Percentiles rank a stretch among this genome's conserved stretches.
Evolutionary conservation across 2,329 filamentous ascomycete genomes (phyloP).

Genomic region (Lecanosticta acicola): DNA sequence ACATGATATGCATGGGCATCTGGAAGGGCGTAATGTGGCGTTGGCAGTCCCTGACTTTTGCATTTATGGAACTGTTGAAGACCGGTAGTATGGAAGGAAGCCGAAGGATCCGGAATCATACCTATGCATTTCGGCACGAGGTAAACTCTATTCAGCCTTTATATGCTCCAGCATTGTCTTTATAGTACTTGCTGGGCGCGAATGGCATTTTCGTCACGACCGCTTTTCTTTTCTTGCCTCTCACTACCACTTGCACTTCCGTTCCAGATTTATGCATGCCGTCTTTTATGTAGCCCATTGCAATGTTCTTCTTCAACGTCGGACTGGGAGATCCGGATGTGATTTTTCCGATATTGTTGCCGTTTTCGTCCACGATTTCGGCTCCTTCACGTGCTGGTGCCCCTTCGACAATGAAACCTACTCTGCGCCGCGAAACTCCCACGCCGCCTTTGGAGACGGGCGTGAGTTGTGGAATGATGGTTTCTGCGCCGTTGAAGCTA

Average conservation of each 20-base stretch:
- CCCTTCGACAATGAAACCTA: conserved; percentile 77
- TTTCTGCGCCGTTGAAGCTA: conserved; percentile 79
- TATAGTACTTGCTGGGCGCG: conserved; percentile 71
- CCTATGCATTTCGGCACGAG: no score
- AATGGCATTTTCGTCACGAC: conserved; percentile 86
- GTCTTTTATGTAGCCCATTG: conserved; percentile 86
- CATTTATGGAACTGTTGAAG: not conserved
- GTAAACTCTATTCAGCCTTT: conserved; percentile 3
- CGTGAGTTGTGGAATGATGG: conserved; percentile 71
- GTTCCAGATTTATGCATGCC: conserved; percentile 80
- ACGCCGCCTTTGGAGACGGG: conserved; percentile 23
- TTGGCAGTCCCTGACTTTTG: not conserved
- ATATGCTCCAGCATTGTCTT: conserved; percentile 21
- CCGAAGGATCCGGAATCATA: no score
- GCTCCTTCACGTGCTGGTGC: conserved; percentile 86
- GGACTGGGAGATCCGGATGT: conserved; percentile 91
- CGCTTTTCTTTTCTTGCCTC: conserved; percentile 69
- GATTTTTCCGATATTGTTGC: conserved; percentile 66
- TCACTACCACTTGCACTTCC: conserved; percentile 69
- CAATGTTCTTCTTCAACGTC: conserved; percentile 80
- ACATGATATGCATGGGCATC: no score
- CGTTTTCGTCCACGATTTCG: conserved; percentile 62
- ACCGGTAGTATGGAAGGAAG: no score
- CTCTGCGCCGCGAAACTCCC: conserved; percentile 65
- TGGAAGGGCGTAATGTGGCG: no score